phyloP scores from a whole-genome alignment of 371 early-diverging fungal species.

The Mucor mucedo region DNA sequence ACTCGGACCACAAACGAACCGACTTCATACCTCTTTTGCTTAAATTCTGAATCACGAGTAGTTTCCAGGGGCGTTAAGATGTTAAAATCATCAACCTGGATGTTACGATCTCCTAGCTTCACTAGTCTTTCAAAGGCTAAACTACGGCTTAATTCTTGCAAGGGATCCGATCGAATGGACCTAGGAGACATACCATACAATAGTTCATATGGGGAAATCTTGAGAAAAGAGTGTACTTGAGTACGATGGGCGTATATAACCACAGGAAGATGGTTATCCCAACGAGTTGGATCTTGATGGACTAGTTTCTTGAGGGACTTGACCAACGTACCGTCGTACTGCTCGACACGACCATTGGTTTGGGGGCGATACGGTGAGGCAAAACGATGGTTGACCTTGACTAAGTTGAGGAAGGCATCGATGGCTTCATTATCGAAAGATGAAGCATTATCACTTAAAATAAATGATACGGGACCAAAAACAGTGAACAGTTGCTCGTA shows the following conservation, averaged over 20 bases:
- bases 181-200: conserved; percentile 1
- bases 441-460: conserved; percentile 3
- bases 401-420: not conserved
- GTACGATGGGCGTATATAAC: conserved; percentile 18
- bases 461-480: conserved; percentile 36
- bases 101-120: not conserved
- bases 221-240: not conserved
- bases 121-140: conserved; percentile 4
- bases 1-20: conserved; percentile 2
- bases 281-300: not conserved
- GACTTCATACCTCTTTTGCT: too few species aligned
- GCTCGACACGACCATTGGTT: conserved; percentile 27
- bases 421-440: conserved; percentile 8
- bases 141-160: conserved; percentile 3
- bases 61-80: too few species aligned
- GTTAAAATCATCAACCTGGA: conserved; percentile 2
- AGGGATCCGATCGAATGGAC: not conserved
- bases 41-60: too few species aligned
- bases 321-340: conserved; percentile 22
- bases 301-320: conserved; percentile 16
- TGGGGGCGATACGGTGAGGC: conserved; percentile 24
- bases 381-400: conserved; percentile 5
- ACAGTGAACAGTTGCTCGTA: conserved; percentile 37
- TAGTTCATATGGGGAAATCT: conserved; percentile 7
- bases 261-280: not conserved